These are phyloP conservation scores for Apophysomyces trapeziformis DNA, from an alignment of 371 early-diverging fungal species.

Conservation along the genomic window DNA sequence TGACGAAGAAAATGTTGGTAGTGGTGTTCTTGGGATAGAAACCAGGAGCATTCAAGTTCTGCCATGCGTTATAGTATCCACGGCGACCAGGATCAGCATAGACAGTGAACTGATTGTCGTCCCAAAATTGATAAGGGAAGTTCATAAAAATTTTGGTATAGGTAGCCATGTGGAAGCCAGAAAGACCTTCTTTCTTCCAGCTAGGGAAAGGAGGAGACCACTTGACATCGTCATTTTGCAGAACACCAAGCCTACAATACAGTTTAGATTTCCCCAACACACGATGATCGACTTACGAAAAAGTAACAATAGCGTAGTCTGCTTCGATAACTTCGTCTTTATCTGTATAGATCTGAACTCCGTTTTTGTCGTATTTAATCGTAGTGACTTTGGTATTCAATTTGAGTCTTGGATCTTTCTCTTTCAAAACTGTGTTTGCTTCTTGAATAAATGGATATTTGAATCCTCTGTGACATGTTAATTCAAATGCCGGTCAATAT, in stretches of 20 bases:
- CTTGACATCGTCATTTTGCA: conserved; percentile 44
- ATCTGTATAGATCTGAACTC: conserved; percentile 39
- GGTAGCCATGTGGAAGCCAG: conserved; percentile 55
- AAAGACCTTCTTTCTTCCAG: conserved; percentile 52
- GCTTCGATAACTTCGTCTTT: conserved; percentile 40
- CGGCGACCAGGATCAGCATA: conserved; percentile 46
- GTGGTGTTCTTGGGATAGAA: conserved; percentile 29
- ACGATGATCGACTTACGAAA: conserved; percentile 34
- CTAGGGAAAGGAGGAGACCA: conserved; percentile 44
- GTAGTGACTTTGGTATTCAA: conserved; percentile 38
- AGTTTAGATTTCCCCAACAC: background rate
- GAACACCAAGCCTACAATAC: conserved; percentile 39
- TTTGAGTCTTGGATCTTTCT: conserved; percentile 34
- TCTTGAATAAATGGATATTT: conserved; percentile 45
- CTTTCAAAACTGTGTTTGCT: conserved; percentile 33
- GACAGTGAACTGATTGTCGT: conserved; percentile 44
- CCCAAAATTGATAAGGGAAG: conserved; percentile 53
- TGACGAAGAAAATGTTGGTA: conserved; percentile 42
- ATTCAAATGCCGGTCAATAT: background rate
- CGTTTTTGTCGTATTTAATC: conserved; percentile 33
- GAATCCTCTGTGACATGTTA: conserved; percentile 39
- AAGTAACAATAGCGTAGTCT: conserved; percentile 54
- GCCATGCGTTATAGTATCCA: conserved; percentile 41
- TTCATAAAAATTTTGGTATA: conserved; percentile 55
- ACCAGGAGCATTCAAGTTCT: conserved; percentile 36